These are phyloP conservation scores for Paxillus ammoniavirescens DNA, from an alignment of 768 basidiomycete species.

Conservation along the genomic window DNA sequence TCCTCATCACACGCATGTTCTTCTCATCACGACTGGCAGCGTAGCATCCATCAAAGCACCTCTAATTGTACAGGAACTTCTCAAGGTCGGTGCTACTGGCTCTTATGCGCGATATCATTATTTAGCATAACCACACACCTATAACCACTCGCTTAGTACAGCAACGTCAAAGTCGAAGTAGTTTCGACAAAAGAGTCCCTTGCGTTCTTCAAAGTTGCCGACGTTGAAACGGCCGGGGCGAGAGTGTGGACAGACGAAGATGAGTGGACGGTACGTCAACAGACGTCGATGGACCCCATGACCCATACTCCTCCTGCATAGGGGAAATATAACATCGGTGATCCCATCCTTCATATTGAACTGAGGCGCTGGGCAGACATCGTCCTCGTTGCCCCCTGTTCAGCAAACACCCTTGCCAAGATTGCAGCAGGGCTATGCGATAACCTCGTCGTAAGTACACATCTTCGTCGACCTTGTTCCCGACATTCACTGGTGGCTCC, in stretches of 20 bases:
- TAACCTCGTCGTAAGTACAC: slow-evolving; percentile 66
- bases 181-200: slow-evolving; percentile 78
- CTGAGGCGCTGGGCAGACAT: slow-evolving; percentile 92
- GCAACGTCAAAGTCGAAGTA: slow-evolving; percentile 75
- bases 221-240: slow-evolving; percentile 50
- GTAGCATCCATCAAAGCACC: slow-evolving; percentile 95
- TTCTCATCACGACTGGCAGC: slow-evolving; percentile 90
- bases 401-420: slow-evolving; percentile 95
- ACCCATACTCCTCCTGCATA: slow-evolving; percentile 26
- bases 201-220: slow-evolving; percentile 65
- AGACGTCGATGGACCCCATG: not conserved
- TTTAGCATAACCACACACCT: not conserved
- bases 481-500: not conserved
- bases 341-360: slow-evolving; percentile 96
- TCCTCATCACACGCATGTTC: slow-evolving; percentile 48
- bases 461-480: not conserved
- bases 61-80: slow-evolving; percentile 77
- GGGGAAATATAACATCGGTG: slow-evolving; percentile 75
- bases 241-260: slow-evolving; percentile 88
- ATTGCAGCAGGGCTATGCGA: slow-evolving; percentile 88
- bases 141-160: slow-evolving; percentile 48
- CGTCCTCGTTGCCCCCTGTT: slow-evolving; percentile 93
- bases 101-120: not conserved
- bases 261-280: slow-evolving; percentile 79
- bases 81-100: slow-evolving; percentile 50